Base-by-base conservation (phyloP, 495 filamentous ascomycete genomes). In the Penicillium ochrochloron region DNA sequence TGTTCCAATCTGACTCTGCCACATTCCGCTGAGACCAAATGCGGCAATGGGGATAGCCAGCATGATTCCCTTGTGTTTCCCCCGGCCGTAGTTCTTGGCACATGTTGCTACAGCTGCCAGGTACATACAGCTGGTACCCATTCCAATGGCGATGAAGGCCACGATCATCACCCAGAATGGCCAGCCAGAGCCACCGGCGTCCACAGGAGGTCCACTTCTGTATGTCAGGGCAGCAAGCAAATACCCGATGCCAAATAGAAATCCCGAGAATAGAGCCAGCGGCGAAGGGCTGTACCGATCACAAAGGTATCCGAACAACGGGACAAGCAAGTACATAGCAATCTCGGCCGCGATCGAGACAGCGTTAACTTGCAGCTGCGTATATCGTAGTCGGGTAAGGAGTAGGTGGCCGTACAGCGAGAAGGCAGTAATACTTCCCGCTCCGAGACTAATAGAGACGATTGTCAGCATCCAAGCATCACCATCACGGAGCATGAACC, bases 31-130 rank as follows among this genome's bases (percentile, higher is more conserved):
- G 53, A 99, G 76, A 12, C 95, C 95, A 73, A 97, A 96, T 3
- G 90, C 87, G 0, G 95, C 92, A 79, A 99, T 97, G 8, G 95
- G 95, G 57, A 92, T 76, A 25, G 94, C 94, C 58, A 99, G 80
- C 70, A 96, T 93, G 60, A 99, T 75, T 0, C 95, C 94, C 72
- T 93, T 90, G 68, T 96, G 87, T 71, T 89, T 93, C 4, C 93
- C 92, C 42, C 89, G 82, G 21, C 94, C 92, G 74, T 98, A 97
- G 76, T 97, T 98, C 86, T 99, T 99, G 27, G 94, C 95, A 63
- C 93, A 97, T 2, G 94, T 97, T 25, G 95, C 93, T 33, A 99
- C 90, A 0, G 91, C 90, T 39, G 86, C 83, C 29, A 97, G 73
- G 73, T 98, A 97, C 89, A 98, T 92, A 69, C 84, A 84, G 63